Base-by-base conservation (phyloP, 2,329 filamentous ascomycete species). In the Fusarium clavum region DNA sequence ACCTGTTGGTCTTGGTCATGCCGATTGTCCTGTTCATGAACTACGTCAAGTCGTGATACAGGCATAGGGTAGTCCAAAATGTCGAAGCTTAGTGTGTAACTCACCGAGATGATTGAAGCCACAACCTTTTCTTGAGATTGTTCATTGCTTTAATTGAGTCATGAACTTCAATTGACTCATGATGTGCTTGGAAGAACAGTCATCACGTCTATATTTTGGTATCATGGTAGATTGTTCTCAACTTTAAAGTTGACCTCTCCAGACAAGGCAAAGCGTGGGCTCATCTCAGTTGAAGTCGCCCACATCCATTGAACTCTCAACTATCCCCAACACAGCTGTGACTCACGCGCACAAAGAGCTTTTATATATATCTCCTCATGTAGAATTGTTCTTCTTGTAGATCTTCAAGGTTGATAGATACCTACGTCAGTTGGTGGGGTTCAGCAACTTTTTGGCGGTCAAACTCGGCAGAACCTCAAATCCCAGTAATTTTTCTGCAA, bases 381-480 rank as follows among this genome's bases (percentile, higher is more conserved):
- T 41, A 25, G 13, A 41, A 29, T 41, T 43, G 2, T 27, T 52
- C 34, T 12, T 52, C 24, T 41, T 5, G 16, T 20, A 16, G 34
- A 22, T 52, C n/a, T 13, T 41, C 41, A 44, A 22, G 18, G 24
- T 52, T 11, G 34, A 41, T 14, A 29, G 25, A 11, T 16, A 49
- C 18, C 7, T 57, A 57, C 54, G 54, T 57, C 54, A 57, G 45
- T 57, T 44, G 52, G 72, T 70, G 73, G 73, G 71, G 65, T 27
- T 57, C 24, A 57, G 69, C 51, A 64, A 63, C 43, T 46, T 45
- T 57, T 54, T 61, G 64, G 74, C 74, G 74, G 74, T 76, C 61
- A 51, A 25, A 18, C 4, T 6, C 18, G 67, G 73, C 71, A 75
- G 46, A 73, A 76, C 12, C 12, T 45, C 25, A 12, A 29, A 32